phyloP scores from a whole-genome alignment of 2,329 filamentous ascomycete species.

The Lachnellula cervina region DNA sequence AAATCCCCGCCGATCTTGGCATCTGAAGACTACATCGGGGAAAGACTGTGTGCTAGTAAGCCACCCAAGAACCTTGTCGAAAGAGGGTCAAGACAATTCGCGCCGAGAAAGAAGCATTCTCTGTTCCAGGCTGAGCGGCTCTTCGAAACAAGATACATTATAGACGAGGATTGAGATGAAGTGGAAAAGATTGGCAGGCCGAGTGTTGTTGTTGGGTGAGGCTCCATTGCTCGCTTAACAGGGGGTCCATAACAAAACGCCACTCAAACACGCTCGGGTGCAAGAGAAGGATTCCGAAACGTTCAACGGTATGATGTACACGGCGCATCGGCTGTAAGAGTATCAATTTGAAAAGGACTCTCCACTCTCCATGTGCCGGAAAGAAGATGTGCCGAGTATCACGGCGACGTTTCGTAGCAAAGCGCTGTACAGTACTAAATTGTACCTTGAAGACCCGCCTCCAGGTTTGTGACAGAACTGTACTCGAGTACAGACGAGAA shows the following conservation, averaged over 20 bases:
- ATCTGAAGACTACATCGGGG: background rate
- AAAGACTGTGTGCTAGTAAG: background rate
- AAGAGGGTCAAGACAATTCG: slow-evolving; percentile 2
- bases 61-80: background rate
- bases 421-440: no score
- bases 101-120: slow-evolving; percentile 10
- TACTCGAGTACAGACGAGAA: background rate
- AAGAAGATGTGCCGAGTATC: slow-evolving; percentile 3
- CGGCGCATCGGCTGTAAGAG: background rate
- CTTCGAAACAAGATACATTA: slow-evolving; percentile 15
- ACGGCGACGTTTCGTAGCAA: background rate
- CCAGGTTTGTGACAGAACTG: background rate
- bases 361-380: background rate
- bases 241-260: slow-evolving; percentile 11
- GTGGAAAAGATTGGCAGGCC: background rate
- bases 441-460: background rate
- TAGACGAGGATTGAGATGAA: slow-evolving; percentile 4
- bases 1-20: background rate
- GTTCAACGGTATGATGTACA: background rate
- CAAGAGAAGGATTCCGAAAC: slow-evolving; percentile 15
- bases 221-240: slow-evolving; percentile 7
- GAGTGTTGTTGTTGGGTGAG: slow-evolving; percentile 8
- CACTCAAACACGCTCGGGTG: slow-evolving; percentile 23
- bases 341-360: background rate
- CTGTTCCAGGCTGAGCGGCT: slow-evolving; percentile 15